Evolutionary conservation across 2,329 filamentous ascomycete genomes (phyloP).

Genomic region (Tolypocladium tundrense): DNA sequence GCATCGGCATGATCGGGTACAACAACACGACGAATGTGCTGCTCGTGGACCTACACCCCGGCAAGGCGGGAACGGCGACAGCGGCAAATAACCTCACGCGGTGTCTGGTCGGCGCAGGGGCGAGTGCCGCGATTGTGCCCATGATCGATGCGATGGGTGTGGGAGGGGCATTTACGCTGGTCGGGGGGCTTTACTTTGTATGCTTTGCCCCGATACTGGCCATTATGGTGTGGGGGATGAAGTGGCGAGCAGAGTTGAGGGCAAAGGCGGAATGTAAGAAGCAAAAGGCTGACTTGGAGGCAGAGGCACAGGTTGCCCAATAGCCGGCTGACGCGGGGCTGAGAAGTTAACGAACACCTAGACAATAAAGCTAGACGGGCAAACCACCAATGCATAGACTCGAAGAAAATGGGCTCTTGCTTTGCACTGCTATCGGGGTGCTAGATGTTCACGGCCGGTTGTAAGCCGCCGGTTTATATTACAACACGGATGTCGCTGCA

Average conservation of each 20-base stretch:
- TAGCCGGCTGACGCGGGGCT: background rate
- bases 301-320: constrained; percentile 4
- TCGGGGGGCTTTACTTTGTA: constrained; percentile 30
- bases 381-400: no score
- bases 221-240: constrained; percentile 30
- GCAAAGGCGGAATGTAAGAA: constrained; percentile 13
- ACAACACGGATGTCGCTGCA: no score
- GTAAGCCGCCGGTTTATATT: no score
- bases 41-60: constrained; percentile 45
- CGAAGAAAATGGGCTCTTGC: no score
- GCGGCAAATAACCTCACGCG: constrained; percentile 46
- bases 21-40: constrained; percentile 43
- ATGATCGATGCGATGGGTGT: constrained; percentile 40
- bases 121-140: constrained; percentile 39
- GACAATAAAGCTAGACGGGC: no score
- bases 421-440: no score
- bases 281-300: constrained; percentile 4
- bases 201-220: constrained; percentile 28
- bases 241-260: constrained; percentile 28
- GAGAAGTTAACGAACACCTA: background rate
- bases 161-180: constrained; percentile 41
- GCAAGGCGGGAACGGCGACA: constrained; percentile 40
- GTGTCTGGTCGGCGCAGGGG: constrained; percentile 43
- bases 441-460: no score
- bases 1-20: constrained; percentile 40